Evolutionary conservation across 495 filamentous ascomycete genomes (phyloP), one percentile per base, ranked within the genome.

Genomic region (Aspergillus cristatus): DNA sequence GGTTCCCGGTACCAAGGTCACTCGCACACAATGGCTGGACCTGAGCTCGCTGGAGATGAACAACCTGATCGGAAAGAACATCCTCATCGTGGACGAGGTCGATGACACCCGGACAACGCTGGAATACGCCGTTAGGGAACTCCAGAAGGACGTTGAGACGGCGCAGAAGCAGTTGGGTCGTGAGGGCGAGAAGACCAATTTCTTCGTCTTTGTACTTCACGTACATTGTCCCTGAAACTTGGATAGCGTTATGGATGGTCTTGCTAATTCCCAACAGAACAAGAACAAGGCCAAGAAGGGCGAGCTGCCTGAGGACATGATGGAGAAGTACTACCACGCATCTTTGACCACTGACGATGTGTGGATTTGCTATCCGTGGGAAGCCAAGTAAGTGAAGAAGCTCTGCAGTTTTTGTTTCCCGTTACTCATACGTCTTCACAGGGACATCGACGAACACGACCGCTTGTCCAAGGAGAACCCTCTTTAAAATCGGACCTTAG

Each of bases 301-400:
- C 37, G 53, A 64, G 26, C 69, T 99, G 34, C 88, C 93, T 11
- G 48, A 75, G n/a, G 78, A 84, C 10, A 86, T 95, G 78, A 72
- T 86, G 53, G 66, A 72, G 14, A 73, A 75, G 17, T 70, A 81
- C 48, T 99, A 99, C 63, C 58, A 86, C 40, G 91, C 91, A 15
- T 84, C 91, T 11, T 69, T 80, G 49, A 96, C 91, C 20, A 85
- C 90, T 14, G 74, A 72, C 15, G 90, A 99, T 67, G 81, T 86
- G 38, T 99, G 91, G 91, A 96, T 96, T 55, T 91, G 85, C 70
- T 99, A 99, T 62, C 91, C 91, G n/a, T 98, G 91, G 91, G 91
- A 98, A 65, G 91, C 93, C 29, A 84, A 67, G 65, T 83, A 70
- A 35, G 76, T 70, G 14, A 38, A 18, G 15, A 26, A 3, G 1